phyloP scores from a whole-genome alignment of 108 stramenopile genomes.

The Epithemia pelagica region DNA sequence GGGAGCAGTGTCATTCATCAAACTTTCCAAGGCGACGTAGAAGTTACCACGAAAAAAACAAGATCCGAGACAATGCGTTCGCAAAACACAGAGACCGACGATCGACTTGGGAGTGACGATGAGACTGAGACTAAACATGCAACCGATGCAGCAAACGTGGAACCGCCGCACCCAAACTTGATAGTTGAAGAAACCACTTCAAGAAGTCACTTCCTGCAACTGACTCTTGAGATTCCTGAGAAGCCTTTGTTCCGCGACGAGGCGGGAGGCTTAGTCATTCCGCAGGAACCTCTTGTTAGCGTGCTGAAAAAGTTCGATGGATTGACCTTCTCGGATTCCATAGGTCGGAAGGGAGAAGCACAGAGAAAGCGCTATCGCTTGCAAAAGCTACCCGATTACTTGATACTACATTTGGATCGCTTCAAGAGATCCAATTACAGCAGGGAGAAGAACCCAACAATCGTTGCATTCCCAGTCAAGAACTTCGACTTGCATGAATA shows the following conservation, averaged over 20 bases:
- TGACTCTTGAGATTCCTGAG: conserved; percentile 95
- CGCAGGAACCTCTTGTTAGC: conserved; percentile 92
- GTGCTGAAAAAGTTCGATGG: conserved; percentile 95
- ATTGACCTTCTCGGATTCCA: conserved; percentile 66
- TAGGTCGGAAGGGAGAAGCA: conserved; percentile 39
- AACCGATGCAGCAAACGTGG: conserved; percentile 22
- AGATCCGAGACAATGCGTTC: conserved; percentile 12
- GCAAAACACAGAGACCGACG: conserved; percentile 1
- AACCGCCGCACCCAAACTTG: conserved; percentile 25
- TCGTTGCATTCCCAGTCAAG: conserved; percentile 97
- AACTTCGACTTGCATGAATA: conserved; percentile 88
- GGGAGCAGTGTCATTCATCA: conserved; percentile 77
- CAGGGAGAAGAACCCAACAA: conserved; percentile 97
- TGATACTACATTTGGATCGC: conserved; percentile 87
- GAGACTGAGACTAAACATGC: conserved; percentile 54
- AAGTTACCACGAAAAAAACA: conserved; percentile 63
- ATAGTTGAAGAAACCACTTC: conserved; percentile 47
- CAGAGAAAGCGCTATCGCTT: conserved; percentile 81
- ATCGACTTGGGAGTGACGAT: conserved; percentile 37
- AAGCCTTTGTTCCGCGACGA: conserved; percentile 97
- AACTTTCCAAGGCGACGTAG: conserved; percentile 86
- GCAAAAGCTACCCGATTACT: conserved; percentile 79
- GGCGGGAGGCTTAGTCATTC: conserved; percentile 93
- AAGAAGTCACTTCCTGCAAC: conserved; percentile 77
- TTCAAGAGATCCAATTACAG: conserved; percentile 90